These are phyloP conservation scores for Bisporella sp. DNA, from an alignment of 2,329 filamentous ascomycete genomes.

Conservation along the genomic window DNA sequence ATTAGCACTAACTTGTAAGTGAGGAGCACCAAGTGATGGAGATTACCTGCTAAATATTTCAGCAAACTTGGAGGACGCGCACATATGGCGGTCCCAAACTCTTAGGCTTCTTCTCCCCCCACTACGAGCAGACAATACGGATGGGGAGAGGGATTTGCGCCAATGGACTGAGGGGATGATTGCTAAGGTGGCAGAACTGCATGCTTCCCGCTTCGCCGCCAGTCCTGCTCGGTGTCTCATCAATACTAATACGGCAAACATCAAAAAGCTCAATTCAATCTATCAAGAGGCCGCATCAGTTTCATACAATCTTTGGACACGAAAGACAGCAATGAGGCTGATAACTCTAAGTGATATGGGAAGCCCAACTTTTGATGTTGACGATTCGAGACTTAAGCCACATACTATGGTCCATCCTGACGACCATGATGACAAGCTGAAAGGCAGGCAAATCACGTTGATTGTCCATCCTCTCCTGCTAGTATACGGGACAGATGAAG, in stretches of 20 bases:
- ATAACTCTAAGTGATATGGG: neutral
- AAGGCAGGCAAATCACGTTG: conserved; percentile 1
- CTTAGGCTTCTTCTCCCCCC: neutral
- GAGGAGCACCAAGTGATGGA: neutral
- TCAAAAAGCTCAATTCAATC: neutral
- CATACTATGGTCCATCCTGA: neutral
- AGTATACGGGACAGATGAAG: conserved; percentile 4
- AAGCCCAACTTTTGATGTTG: neutral
- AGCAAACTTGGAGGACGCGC: neutral
- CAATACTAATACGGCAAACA: neutral
- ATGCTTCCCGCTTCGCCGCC: neutral
- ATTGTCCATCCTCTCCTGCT: conserved; percentile 4
- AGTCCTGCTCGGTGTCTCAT: neutral
- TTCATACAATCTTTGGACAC: neutral
- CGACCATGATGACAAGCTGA: neutral
- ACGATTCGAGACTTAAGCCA: neutral
- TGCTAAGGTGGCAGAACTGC: neutral
- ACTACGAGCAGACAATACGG: neutral
- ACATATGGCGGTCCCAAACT: conserved; percentile 1
- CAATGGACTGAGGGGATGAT: neutral
- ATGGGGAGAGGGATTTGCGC: neutral
- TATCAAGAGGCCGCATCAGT: neutral
- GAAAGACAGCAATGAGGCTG: neutral
- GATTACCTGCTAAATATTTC: neutral
- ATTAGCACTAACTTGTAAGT: neutral